A percentile compares a stretch with the other conserved stretches of the same genome.
These are phyloP conservation scores for Auriculariales sp. DNA, from an alignment of 768 basidiomycete genomes.

Conservation along the genomic window DNA sequence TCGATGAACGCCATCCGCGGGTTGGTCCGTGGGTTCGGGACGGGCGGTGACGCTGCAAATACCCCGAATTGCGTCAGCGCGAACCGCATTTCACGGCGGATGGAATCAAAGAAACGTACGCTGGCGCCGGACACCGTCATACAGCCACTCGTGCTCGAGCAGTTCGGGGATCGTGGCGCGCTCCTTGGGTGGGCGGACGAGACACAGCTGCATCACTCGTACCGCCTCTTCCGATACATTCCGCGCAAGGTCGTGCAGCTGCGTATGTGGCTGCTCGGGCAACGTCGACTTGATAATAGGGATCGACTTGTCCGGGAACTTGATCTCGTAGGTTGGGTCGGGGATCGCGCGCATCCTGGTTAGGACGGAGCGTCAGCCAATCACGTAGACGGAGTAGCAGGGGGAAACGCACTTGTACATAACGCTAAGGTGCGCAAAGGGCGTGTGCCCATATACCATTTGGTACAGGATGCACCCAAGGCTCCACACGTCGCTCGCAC, in stretches of 20 bases:
- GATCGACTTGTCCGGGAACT: constrained; percentile 60
- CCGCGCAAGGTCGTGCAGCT: constrained; percentile 53
- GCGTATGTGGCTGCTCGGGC: constrained; percentile 26
- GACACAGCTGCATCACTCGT: constrained; percentile 66
- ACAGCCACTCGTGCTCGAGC: constrained; percentile 65
- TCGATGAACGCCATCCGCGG: background rate
- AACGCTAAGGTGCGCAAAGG: constrained; percentile 75
- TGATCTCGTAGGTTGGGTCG: constrained; percentile 57
- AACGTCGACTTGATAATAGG: constrained; percentile 23
- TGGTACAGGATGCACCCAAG: constrained; percentile 96
- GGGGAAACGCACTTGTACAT: no score
- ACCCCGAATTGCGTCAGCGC: no score
- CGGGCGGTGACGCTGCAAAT: no score
- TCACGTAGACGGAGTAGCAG: no score
- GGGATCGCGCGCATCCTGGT: constrained; percentile 93
- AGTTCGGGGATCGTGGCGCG: constrained; percentile 80
- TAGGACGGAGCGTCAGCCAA: no score
- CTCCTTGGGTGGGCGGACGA: constrained; percentile 66
- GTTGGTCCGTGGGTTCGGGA: background rate
- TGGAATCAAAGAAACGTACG: no score
- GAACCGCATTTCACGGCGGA: no score
- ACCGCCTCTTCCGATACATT: constrained; percentile 68
- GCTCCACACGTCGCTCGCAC: constrained; percentile 95
- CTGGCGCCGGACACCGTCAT: no score
- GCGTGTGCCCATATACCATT: constrained; percentile 91